A percentile compares a stretch with the other conserved stretches of the same genome.
Conservation (phyloP, 495 filamentous ascomycete species). For the Amniculicola lignicola region DNA sequence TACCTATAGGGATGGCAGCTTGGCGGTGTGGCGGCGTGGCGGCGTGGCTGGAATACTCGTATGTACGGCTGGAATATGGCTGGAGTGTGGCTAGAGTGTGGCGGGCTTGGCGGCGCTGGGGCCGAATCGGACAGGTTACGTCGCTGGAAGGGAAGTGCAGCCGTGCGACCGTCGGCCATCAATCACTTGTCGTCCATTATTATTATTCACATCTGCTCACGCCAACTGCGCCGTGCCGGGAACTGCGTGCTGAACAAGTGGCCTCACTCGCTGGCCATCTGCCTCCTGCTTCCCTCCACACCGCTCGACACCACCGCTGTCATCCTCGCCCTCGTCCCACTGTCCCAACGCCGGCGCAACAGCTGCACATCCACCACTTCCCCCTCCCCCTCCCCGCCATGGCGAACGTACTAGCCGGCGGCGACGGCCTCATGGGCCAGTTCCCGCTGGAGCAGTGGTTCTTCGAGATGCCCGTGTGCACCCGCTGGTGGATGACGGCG, state of each 20-base stretch:
- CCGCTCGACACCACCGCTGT: neutral
- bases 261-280: neutral
- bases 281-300: neutral
- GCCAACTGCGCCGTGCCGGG: neutral
- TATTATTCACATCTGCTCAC: too few relatives aligned
- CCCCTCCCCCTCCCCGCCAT: conserved; percentile 43
- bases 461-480: conserved; percentile 95
- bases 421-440: conserved; percentile 58
- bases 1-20: too few relatives aligned
- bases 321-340: neutral
- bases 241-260: neutral
- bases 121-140: too few relatives aligned
- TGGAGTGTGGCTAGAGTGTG: neutral
- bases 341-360: neutral
- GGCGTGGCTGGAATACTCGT: too few relatives aligned
- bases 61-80: neutral
- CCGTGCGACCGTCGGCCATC: too few relatives aligned
- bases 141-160: too few relatives aligned
- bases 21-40: too few relatives aligned
- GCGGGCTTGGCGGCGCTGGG: neutral
- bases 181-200: too few relatives aligned
- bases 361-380: neutral
- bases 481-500: conserved; percentile 92
- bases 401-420: conserved; percentile 65
- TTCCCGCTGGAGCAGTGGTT: conserved; percentile 96